Evolutionary conservation across 2,329 filamentous ascomycete genomes (phyloP), one percentile per base, ranked within the genome.

Genomic region (Aspergillus pseudonomiae): DNA sequence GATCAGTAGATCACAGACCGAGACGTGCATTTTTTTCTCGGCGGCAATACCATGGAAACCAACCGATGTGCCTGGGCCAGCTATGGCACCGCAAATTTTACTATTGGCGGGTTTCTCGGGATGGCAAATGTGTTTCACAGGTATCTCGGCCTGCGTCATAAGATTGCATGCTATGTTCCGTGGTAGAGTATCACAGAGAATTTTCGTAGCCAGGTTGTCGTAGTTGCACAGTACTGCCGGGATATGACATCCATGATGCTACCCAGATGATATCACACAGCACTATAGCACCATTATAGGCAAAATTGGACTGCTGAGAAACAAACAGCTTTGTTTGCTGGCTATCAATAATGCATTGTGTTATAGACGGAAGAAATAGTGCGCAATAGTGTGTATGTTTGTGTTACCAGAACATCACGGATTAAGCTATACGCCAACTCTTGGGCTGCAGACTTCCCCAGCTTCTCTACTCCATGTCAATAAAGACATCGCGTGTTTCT

Each of bases 401-500:
- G 11, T 26, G 9, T 9, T 36, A 39, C 11, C 21, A 19, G 34
- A 28, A 16, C 11, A 36, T 21, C 14, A 24, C 19, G 4, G 30
- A 39, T 55, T 39, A 55, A 55, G 52, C 28, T 26, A 36, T 26
- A 21, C 34, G 19, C 34, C 52, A 55, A 55, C 21, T 9, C 32
- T 39, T 39, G 12, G 34, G 21, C 36, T 39, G 12, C 52, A 39
- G 32, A 26, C 24, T 54, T 54, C 52, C 52, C 52, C 52, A 55
- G 52, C 32, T 26, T 55, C 34, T 39, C 19, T 55, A 55, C 52
- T 55, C 52, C 52, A 55, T 55, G 26, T 16, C 52, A 28, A 14
- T 7, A 11, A 54, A 21, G 32, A 55, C 14, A 36, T 55, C 11
- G 32, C 52, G n/a, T 39, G 32, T 21, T 55, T 55, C 52, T 55